These are phyloP conservation scores for Penicillium sclerotigenum DNA, from an alignment of 2,329 filamentous ascomycete species.

Conservation along the genomic window DNA sequence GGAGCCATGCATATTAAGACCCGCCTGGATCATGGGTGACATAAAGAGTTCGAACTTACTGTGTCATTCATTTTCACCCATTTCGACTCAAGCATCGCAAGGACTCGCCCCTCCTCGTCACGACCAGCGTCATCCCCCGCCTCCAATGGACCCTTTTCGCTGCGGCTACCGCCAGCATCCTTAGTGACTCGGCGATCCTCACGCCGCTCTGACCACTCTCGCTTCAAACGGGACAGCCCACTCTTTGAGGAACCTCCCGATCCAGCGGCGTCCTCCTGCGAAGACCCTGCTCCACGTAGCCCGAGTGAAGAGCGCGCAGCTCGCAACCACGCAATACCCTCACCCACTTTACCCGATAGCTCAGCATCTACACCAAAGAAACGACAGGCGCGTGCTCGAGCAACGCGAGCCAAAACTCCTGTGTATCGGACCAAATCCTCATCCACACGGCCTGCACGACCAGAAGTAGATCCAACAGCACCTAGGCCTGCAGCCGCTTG, in stretches of 20 bases:
- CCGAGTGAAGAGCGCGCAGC: constrained; percentile 75
- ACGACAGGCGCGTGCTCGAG: constrained; percentile 79
- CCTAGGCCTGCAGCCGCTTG: constrained; percentile 59
- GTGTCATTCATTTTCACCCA: constrained; percentile 94
- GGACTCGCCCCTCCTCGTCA: constrained; percentile 76
- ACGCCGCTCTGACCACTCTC: constrained; percentile 70
- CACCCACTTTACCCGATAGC: constrained; percentile 72
- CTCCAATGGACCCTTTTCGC: constrained; percentile 33
- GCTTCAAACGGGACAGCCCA: constrained; percentile 59
- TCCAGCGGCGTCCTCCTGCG: neutral
- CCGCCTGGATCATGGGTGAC: no score
- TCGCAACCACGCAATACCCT: constrained; percentile 80
- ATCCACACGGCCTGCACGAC: constrained; percentile 47
- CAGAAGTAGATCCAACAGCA: constrained; percentile 30
- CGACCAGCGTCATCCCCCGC: constrained; percentile 74
- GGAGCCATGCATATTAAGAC: neutral
- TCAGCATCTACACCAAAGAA: constrained; percentile 92
- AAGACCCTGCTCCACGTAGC: constrained; percentile 46
- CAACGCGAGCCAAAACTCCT: constrained; percentile 69
- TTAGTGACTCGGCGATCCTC: constrained; percentile 79
- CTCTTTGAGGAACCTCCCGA: constrained; percentile 13
- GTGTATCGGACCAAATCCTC: constrained; percentile 69
- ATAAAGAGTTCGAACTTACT: constrained; percentile 49
- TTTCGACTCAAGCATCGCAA: constrained; percentile 82
- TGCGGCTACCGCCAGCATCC: constrained; percentile 42